These are phyloP conservation scores for Calamus simplicifolius DNA, from an alignment of 176 grass and related monocot genomes.

Conservation along the genomic window DNA sequence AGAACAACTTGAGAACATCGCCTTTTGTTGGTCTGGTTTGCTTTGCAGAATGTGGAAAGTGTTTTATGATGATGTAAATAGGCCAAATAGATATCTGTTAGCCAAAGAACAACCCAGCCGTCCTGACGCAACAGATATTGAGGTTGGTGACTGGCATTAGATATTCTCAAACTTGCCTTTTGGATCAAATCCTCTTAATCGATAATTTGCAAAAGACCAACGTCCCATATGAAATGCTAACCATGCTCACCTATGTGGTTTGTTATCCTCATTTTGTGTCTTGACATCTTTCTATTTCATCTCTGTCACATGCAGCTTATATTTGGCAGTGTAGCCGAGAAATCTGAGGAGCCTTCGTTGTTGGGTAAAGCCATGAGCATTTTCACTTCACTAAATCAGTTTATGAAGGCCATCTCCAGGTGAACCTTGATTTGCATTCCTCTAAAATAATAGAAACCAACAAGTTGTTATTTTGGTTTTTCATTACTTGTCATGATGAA, in stretches of 20 bases:
- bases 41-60: conserved; percentile 78
- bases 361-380: conserved; percentile 62
- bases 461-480: too few species aligned
- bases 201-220: too few species aligned
- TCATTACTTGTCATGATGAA: too few species aligned
- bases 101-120: conserved; percentile 53
- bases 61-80: conserved; percentile 73
- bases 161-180: too few species aligned
- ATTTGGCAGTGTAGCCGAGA: conserved; percentile 48
- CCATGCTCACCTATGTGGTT: neutral
- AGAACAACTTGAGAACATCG: neutral
- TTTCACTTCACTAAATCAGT: conserved; percentile 58
- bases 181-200: too few species aligned
- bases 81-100: conserved; percentile 80
- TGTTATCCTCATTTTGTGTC: neutral
- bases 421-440: conserved; percentile 23
- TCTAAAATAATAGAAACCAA: too few species aligned
- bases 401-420: conserved; percentile 80
- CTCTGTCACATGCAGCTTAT: conserved; percentile 39
- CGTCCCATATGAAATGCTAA: too few species aligned
- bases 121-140: conserved; percentile 77
- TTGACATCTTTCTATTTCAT: neutral
- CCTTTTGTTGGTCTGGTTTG: conserved; percentile 11
- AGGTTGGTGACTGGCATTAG: conserved; percentile 33
- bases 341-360: conserved; percentile 58